Evolutionary conservation across 345 rosid species (phyloP), one percentile per base, ranked within the genome.

Genomic region (Lumnitzera racemosa): DNA sequence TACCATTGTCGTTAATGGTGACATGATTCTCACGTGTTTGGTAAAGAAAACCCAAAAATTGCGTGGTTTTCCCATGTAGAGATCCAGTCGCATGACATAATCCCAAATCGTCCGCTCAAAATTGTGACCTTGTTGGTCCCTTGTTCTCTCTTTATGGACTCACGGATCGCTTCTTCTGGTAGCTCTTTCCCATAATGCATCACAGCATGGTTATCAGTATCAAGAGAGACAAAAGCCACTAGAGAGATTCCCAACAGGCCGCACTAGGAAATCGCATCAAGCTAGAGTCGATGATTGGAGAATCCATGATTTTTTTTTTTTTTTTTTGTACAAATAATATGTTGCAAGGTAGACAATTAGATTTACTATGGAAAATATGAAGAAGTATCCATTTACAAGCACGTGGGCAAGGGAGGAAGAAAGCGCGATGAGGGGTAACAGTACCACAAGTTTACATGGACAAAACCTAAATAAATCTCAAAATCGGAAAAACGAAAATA

Each of bases 221-320:
- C 64, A 50, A 36, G 69, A 13, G 86, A 73, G 65, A 71, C 68
- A 61, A 77, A 77, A 47, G 80, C 52, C 63, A 74, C 81, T 5
- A 80, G 81, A 62, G 87, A 68, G 55, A 71, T 82, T 78, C 75
- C 72, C 75, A 87, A 63, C 64, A 92, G 65, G 71, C 90, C 98
- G 51, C 90, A 82, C 77, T 92, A 89, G 12, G 97, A 92, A 24
- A 90, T 72, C 53, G 84, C 94, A 74, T 92, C 97, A 65, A 89
- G 72, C 96, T 97, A 89, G 61, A 85, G 70, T 73, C 76, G 86
- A 74, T 78, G 76, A 23, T 63, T 63, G 62, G 83, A 87, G 20
- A 20, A 20, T 20, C 20, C 20, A 0, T 20, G 20, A 20, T 20
- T 0, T 72, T 94, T 81, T 68, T 82, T 80, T 66, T 69, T 89